Conservation (phyloP, 768 basidiomycete species). For the Tremella mesenterica region DNA sequence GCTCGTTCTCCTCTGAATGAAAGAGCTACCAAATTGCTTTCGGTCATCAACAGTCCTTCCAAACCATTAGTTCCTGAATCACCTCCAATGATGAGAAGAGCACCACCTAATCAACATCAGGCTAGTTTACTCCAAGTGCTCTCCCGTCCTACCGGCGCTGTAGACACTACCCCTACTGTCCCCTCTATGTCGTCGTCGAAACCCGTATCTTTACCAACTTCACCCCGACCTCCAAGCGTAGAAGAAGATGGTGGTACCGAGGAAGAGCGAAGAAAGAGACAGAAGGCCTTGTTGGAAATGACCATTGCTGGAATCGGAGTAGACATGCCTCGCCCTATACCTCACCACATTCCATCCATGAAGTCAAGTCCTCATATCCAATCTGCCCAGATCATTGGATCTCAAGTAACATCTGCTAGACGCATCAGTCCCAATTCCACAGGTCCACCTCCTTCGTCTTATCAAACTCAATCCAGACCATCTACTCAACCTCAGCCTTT, state of each 20-base stretch:
- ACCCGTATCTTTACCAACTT: conserved; percentile 22
- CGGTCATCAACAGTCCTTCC: conserved; percentile 20
- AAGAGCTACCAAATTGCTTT: conserved; percentile 21
- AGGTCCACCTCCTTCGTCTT: no score
- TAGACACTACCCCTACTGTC: background rate
- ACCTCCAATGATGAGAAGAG: background rate
- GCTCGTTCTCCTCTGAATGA: conserved; percentile 51
- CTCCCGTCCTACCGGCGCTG: background rate
- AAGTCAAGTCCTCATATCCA: no score
- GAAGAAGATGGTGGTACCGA: no score
- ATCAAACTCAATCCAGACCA: no score
- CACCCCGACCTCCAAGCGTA: conserved; percentile 17
- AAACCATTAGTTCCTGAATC: background rate
- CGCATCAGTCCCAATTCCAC: no score
- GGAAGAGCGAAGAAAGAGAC: conserved; percentile 17
- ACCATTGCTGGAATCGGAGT: conserved; percentile 21
- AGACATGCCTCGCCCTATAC: no score
- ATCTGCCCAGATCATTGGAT: background rate
- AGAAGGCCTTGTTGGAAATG: conserved; percentile 30
- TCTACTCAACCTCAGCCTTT: background rate
- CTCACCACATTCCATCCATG: no score
- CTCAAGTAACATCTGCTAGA: background rate
- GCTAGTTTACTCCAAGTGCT: background rate
- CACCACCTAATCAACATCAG: background rate
- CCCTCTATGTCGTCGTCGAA: background rate